Evolutionary conservation across 2,329 filamentous ascomycete genomes (phyloP).

Genomic region (Alternaria angustiovoidea): DNA sequence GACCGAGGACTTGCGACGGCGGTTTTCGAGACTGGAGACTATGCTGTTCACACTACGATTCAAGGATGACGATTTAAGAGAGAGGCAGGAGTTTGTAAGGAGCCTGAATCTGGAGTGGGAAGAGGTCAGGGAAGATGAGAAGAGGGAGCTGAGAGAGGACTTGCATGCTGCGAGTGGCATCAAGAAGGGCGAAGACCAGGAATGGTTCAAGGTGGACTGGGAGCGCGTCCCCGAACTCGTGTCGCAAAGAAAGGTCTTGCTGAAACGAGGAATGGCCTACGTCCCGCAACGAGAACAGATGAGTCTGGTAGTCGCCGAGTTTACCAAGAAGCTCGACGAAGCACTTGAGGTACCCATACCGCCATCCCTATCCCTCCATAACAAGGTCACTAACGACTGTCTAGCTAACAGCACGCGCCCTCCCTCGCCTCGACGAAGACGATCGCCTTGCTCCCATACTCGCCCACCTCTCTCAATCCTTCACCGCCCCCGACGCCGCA

Average conservation of each 20-base stretch:
- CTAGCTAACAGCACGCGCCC: conserved; percentile 84
- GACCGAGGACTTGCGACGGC: conserved; percentile 86
- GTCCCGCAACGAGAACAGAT: conserved; percentile 87
- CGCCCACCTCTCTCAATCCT: conserved; percentile 90
- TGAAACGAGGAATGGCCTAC: conserved; percentile 85
- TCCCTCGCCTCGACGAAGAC: conserved; percentile 94
- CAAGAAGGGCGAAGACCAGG: conserved; percentile 74
- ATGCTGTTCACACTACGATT: conserved; percentile 88
- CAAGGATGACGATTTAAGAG: conserved; percentile 75
- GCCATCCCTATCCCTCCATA: not conserved
- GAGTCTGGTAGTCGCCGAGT: conserved; percentile 89
- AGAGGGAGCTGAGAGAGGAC: conserved; percentile 68
- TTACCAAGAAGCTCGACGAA: conserved; percentile 78
- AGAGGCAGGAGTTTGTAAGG: conserved; percentile 78
- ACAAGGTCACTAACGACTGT: conserved; percentile 5
- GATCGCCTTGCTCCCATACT: conserved; percentile 83
- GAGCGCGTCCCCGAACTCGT: conserved; percentile 89
- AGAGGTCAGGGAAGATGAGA: conserved; percentile 80
- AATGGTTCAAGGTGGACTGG: conserved; percentile 98
- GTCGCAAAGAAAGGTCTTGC: conserved; percentile 74
- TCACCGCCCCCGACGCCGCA: conserved; percentile 86
- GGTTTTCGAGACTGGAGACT: conserved; percentile 86
- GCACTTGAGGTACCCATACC: conserved; percentile 74
- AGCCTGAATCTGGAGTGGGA: conserved; percentile 86
- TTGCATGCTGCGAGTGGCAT: conserved; percentile 63